These are phyloP conservation scores for Rickenella mellea DNA, from an alignment of 768 basidiomycete species.

Conservation along the genomic window DNA sequence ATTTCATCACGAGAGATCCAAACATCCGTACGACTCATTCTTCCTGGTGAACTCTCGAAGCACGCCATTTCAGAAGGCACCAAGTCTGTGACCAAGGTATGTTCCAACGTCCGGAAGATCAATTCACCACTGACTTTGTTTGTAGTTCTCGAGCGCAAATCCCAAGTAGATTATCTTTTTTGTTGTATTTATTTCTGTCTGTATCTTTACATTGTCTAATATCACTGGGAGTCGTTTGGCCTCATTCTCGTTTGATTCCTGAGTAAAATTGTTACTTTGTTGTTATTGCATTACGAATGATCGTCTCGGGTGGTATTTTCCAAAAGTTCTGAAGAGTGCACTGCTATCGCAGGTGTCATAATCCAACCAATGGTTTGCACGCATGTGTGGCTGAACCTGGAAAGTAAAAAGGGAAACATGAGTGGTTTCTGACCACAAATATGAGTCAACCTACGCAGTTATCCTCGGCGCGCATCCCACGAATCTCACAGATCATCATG, in stretches of 20 bases:
- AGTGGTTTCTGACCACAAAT: no score
- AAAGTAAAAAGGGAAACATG: no score
- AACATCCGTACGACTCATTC: slow-evolving; percentile 89
- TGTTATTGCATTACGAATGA: no score
- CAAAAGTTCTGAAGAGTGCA: no score
- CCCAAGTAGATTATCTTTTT: slow-evolving; percentile 23
- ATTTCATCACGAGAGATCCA: slow-evolving; percentile 99
- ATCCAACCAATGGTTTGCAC: no score
- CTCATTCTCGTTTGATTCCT: no score
- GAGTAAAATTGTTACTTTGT: no score
- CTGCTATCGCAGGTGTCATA: no score
- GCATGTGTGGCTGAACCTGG: no score
- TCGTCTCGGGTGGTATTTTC: no score
- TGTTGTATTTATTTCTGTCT: neutral
- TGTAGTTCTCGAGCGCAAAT: slow-evolving; percentile 35
- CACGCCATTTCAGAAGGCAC: slow-evolving; percentile 97
- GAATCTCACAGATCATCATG: slow-evolving; percentile 32
- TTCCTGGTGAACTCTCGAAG: slow-evolving; percentile 96
- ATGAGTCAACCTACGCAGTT: slow-evolving; percentile 32
- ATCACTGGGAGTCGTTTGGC: no score
- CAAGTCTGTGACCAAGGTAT: slow-evolving; percentile 58
- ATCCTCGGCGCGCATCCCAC: slow-evolving; percentile 31
- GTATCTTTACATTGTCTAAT: no score
- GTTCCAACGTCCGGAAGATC: neutral
- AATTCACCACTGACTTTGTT: slow-evolving; percentile 4